Conservation (phyloP, 139 green algal genomes). For the Chlamydomonas schloesseri region DNA sequence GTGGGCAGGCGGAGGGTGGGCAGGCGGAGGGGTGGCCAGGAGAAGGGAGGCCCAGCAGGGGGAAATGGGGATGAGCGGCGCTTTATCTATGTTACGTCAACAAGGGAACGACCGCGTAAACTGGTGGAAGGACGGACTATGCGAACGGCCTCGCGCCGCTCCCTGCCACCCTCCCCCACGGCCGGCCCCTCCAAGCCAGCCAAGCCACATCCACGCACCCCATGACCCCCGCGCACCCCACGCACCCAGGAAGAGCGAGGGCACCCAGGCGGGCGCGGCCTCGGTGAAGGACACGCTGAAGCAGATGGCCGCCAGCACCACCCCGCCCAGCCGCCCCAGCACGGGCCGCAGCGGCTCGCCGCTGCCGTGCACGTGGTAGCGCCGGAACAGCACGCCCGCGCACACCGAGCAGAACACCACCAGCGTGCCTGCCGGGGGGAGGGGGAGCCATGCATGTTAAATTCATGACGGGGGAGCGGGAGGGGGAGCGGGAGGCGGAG, state of each 20-base stretch:
- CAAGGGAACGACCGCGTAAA: too few species aligned
- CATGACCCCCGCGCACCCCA: not conserved
- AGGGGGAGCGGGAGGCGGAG: too few species aligned
- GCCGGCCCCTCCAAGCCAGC: not conserved
- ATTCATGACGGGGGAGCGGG: too few species aligned
- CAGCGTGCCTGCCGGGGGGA: constrained; percentile 71
- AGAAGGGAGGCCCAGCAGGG: too few species aligned
- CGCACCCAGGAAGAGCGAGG: constrained; percentile 49
- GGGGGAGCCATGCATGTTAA: too few species aligned
- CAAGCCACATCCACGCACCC: not conserved
- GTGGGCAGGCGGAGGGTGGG: not conserved
- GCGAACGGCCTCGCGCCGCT: too few species aligned
- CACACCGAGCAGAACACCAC: constrained; percentile 86
- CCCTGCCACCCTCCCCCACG: not conserved
- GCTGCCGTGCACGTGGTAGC: constrained; percentile 59
- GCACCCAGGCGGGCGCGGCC: not conserved
- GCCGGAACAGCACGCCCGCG: constrained; percentile 66
- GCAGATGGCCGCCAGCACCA: constrained; percentile 27
- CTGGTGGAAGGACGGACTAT: too few species aligned
- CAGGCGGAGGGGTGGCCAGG: not conserved
- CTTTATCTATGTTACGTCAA: too few species aligned
- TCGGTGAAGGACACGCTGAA: constrained; percentile 46
- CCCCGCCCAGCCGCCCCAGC: constrained; percentile 36
- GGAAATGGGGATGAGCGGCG: too few species aligned
- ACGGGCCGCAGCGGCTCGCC: constrained; percentile 48